Evolutionary conservation across 2,329 filamentous ascomycete species (phyloP), one percentile per base, ranked within the genome.

Genomic region (Aspergillus costaricaensis): DNA sequence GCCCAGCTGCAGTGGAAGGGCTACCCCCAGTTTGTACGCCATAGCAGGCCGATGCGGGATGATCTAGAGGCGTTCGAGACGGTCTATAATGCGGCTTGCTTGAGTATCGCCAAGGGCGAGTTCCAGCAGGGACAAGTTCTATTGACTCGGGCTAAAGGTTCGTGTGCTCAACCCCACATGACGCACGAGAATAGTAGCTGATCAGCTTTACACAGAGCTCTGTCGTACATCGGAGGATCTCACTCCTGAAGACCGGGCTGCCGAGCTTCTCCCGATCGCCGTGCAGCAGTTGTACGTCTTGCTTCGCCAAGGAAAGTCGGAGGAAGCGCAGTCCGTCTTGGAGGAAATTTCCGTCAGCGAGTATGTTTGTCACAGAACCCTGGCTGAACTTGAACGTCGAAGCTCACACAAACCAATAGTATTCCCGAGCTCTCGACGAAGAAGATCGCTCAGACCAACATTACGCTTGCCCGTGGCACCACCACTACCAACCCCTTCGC

Each of bases 51-150:
- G 5, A 80, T 76, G 19, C 78, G 84, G 65, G 85, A 87, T 67
- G 86, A 88, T 68, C 70, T 88, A 57, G 85, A 88, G 61, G 81
- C 83, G 0, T 88, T 88, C 62, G 86, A 89, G 72, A 88, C 84
- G 4, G 82, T 85, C 3, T 89, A 86, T 74, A 88, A 89, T 72
- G 83, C 85, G 8, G 86, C 86, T 38, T 88, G 86, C 71, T 80
- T 82, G 59, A 85, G 84, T 68, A 85, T 89, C 69, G 85, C 85
- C 41, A 81, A 84, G 66, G 85, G 85, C 44, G 83, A 86, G 67
- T 76, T 87, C 50, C 79, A 75, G 3, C 83, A 87, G 67, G 85
- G 79, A 21, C 83, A 86, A 62, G 73, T 88, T 32, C 77, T 88
- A 59, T 72, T 89, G 60, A 85, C 82, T 72, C 79, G 86, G 60